phyloP scores from a whole-genome alignment of 164 flowering plant genomes.

The Amborella trichopoda region DNA sequence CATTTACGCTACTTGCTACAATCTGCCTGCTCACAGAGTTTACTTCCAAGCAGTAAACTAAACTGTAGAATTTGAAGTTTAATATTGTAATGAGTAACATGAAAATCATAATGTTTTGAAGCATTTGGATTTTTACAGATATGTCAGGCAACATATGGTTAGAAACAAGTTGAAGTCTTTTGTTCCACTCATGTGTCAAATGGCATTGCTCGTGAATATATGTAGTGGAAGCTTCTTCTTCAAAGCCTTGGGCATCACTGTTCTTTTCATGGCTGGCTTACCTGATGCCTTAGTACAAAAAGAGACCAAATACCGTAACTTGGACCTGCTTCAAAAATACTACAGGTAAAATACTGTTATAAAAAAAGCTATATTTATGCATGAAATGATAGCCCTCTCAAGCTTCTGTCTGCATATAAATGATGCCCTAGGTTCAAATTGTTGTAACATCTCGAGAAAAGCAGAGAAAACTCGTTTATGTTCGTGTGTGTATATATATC shows the following conservation, averaged over 20 bases:
- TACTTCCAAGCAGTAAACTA: too few species aligned
- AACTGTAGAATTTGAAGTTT: too few species aligned
- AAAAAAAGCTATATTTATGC: background rate
- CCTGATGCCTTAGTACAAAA: constrained; percentile 36
- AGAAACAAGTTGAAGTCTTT: constrained; percentile 53
- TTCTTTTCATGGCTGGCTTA: constrained; percentile 57
- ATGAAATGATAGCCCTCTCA: background rate
- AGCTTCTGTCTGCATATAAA: background rate
- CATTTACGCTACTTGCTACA: too few species aligned
- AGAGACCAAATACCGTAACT: constrained; percentile 48
- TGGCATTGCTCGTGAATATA: constrained; percentile 37
- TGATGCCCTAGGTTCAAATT: background rate
- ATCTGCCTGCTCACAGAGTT: too few species aligned
- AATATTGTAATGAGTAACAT: too few species aligned
- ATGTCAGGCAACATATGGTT: constrained; percentile 62
- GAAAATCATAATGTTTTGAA: too few species aligned
- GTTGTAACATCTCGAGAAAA: background rate
- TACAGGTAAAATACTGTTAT: constrained; percentile 23
- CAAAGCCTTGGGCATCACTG: constrained; percentile 56
- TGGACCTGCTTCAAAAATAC: constrained; percentile 49
- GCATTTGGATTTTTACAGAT: constrained; percentile 29
- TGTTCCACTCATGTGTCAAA: constrained; percentile 37
- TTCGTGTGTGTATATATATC: background rate
- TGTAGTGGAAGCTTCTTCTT: constrained; percentile 63
- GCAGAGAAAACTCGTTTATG: background rate